Evolutionary conservation across 768 basidiomycete genomes (phyloP).

Genomic region (Boletus reticuloceps): DNA sequence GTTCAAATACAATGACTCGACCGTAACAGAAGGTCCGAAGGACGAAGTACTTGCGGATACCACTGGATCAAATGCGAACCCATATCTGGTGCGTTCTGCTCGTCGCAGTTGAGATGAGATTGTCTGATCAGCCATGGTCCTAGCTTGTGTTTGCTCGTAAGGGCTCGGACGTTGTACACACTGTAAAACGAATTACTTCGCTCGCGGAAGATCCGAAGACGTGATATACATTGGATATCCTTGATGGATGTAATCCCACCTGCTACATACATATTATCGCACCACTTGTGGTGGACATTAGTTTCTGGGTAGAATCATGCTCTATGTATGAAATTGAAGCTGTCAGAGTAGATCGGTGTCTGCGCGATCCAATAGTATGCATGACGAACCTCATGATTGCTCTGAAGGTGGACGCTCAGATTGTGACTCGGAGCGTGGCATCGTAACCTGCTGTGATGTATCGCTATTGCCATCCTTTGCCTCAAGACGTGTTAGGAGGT

Average conservation of each 20-base stretch:
- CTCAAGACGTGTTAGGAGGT: constrained; percentile 47
- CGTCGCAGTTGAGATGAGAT: not conserved
- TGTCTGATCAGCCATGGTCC: constrained; percentile 4
- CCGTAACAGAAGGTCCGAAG: constrained; percentile 71
- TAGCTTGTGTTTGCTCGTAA: constrained; percentile 85
- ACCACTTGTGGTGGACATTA: constrained; percentile 5
- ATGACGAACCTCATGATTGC: constrained; percentile 16
- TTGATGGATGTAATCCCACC: constrained; percentile 16
- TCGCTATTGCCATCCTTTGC: not conserved
- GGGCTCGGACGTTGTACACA: constrained; percentile 75
- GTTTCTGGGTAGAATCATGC: constrained; percentile 14
- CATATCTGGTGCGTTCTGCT: constrained; percentile 67
- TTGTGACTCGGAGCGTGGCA: not conserved
- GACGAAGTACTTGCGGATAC: constrained; percentile 87
- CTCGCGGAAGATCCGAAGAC: constrained; percentile 27
- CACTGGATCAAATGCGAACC: constrained; percentile 87
- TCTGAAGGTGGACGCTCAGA: not conserved
- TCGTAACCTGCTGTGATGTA: not conserved
- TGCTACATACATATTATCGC: constrained; percentile 11
- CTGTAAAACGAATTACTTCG: constrained; percentile 62
- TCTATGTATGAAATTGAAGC: constrained; percentile 1
- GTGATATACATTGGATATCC: constrained; percentile 29
- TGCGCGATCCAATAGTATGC: not conserved
- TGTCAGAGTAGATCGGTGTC: not conserved
- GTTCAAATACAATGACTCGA: constrained; percentile 97